Conservation (phyloP, 495 filamentous ascomycete species). For the Evansstolkia leycettana region DNA sequence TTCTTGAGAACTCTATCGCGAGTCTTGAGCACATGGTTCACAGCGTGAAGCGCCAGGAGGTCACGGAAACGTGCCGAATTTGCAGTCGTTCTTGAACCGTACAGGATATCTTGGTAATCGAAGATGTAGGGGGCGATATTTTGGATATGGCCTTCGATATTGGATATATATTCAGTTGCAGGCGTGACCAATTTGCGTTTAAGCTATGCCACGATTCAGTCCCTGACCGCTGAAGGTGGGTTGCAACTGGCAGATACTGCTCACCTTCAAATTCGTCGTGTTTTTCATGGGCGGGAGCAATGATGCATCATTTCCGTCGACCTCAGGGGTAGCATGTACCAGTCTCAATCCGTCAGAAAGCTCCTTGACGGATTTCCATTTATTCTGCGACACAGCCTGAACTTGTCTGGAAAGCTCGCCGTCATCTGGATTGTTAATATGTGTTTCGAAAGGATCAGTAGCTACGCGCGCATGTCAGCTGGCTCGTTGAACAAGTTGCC, state of each 20-base stretch:
- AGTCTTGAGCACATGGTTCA: constrained; percentile 91
- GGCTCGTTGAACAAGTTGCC: background rate
- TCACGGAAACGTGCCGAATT: constrained; percentile 56
- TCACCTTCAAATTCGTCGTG: constrained; percentile 26
- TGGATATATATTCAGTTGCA: constrained; percentile 20
- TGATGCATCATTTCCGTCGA: constrained; percentile 11
- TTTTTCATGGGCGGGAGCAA: constrained; percentile 25
- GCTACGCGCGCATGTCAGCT: constrained; percentile 13
- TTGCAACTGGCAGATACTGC: background rate
- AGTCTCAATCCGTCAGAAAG: constrained; percentile 32
- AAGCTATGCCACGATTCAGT: constrained; percentile 16
- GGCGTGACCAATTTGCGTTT: constrained; percentile 32
- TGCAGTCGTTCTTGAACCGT: constrained; percentile 51
- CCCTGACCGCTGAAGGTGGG: background rate
- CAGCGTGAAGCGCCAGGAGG: constrained; percentile 65
- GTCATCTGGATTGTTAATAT: constrained; percentile 57
- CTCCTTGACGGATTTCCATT: constrained; percentile 41
- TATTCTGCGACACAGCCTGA: constrained; percentile 35
- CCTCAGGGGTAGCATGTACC: constrained; percentile 27
- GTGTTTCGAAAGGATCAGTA: constrained; percentile 66
- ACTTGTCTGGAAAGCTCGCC: constrained; percentile 40
- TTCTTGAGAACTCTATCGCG: constrained; percentile 88
- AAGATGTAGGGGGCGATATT: constrained; percentile 37
- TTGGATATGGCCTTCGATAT: constrained; percentile 20
- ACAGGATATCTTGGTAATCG: constrained; percentile 72